Conservation (phyloP, 352 stramenopile genomes). For the Pythium aquatile region DNA sequence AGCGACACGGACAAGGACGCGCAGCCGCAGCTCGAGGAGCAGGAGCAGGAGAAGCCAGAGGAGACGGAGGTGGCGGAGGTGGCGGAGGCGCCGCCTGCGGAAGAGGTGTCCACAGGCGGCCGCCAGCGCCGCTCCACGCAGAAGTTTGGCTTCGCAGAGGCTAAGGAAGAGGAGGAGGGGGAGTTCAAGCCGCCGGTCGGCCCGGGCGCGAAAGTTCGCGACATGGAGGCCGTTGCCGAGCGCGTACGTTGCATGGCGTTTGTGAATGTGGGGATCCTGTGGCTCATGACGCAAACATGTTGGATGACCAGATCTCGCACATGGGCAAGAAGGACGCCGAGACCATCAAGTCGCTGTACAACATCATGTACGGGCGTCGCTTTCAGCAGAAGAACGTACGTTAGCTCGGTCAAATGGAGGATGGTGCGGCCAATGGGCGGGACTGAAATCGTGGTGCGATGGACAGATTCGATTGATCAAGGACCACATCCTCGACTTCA, state of each 20-base stretch:
- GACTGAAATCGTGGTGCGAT: not conserved
- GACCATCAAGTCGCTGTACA: constrained; percentile 79
- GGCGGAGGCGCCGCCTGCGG: constrained; percentile 7
- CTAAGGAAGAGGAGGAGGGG: constrained; percentile 50
- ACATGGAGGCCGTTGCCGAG: constrained; percentile 55
- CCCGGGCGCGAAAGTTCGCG: constrained; percentile 51
- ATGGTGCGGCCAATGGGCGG: not conserved
- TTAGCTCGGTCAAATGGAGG: not conserved
- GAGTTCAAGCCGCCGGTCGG: constrained; percentile 63
- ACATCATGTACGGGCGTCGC: constrained; percentile 70
- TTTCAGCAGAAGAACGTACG: constrained; percentile 81
- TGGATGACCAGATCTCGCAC: constrained; percentile 44
- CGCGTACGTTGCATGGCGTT: constrained; percentile 41
- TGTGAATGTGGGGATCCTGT: not conserved
- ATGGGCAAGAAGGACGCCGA: constrained; percentile 73
- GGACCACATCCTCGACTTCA: constrained; percentile 80
- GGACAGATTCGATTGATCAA: constrained; percentile 73
- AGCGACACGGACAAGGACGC: not conserved
- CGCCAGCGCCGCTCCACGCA: constrained; percentile 67
- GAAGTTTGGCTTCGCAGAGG: constrained; percentile 58
- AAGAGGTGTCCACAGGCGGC: constrained; percentile 21
- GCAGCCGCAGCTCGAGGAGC: not conserved
- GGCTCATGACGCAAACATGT: not conserved
- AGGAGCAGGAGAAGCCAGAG: not conserved
- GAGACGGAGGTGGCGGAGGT: constrained; percentile 11